These are phyloP conservation scores for Tetraselmis striata DNA, from an alignment of 139 green algal species.

Conservation along the genomic window DNA sequence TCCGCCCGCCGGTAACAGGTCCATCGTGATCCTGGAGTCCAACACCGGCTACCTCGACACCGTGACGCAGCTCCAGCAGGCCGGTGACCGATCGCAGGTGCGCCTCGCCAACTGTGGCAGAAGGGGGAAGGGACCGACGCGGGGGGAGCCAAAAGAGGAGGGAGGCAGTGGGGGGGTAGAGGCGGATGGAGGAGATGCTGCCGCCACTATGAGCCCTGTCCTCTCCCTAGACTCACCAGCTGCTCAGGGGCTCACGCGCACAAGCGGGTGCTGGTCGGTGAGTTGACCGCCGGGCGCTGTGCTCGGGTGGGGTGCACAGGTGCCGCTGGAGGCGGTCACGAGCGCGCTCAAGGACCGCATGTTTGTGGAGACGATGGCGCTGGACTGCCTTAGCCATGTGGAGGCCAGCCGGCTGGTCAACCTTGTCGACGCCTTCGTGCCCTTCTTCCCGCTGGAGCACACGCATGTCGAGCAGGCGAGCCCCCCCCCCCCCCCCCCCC, in stretches of 20 bases:
- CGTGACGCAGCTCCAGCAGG: conserved; percentile 44
- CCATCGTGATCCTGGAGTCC: conserved; percentile 80
- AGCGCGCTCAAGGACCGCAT: neutral
- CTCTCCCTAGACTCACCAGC: too few species aligned
- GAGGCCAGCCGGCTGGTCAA: conserved; percentile 11
- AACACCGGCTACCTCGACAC: conserved; percentile 79
- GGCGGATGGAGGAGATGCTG: too few species aligned
- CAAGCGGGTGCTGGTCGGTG: too few species aligned
- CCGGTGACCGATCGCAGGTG: neutral
- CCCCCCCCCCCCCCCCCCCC: too few species aligned
- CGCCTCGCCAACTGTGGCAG: too few species aligned
- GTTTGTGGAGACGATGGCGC: neutral
- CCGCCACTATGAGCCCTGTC: too few species aligned
- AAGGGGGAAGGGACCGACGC: too few species aligned
- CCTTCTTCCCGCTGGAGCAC: conserved; percentile 65
- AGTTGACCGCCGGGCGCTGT: neutral
- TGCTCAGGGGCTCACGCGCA: too few species aligned
- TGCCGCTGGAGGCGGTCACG: neutral
- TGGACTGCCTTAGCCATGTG: neutral
- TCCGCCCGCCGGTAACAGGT: too few species aligned
- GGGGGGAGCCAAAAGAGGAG: too few species aligned
- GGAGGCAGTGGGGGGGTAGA: too few species aligned
- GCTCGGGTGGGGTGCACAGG: neutral
- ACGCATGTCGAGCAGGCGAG: conserved; percentile 26
- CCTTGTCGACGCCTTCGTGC: conserved; percentile 70